Conservation (phyloP, 768 basidiomycete genomes). For the Mycena latifolia region DNA sequence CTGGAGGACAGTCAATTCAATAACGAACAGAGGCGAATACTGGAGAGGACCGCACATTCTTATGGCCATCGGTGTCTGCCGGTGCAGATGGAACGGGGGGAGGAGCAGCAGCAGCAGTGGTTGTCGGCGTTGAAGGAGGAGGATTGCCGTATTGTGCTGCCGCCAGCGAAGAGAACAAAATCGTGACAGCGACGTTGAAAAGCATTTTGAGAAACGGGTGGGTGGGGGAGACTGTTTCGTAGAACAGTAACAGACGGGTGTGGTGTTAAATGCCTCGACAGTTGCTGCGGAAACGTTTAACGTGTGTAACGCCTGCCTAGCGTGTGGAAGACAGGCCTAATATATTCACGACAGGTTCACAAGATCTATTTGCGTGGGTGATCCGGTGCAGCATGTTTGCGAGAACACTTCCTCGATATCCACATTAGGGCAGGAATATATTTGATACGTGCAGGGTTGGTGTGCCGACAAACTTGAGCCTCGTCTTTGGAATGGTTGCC, state of each 20-base stretch:
- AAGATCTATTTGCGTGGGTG: conserved; percentile 13
- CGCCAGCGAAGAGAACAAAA: conserved; percentile 42
- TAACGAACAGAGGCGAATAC: no score
- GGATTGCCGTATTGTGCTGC: conserved; percentile 48
- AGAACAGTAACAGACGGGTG: background rate
- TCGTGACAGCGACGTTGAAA: conserved; percentile 41
- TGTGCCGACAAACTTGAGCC: no score
- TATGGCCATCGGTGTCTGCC: conserved; percentile 46
- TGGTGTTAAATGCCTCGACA: conserved; percentile 15
- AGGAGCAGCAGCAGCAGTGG: conserved; percentile 40
- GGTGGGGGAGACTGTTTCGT: background rate
- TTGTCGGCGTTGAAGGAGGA: conserved; percentile 34
- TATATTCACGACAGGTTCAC: background rate
- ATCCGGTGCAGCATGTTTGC: background rate
- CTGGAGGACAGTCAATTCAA: conserved; percentile 37
- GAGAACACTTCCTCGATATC: conserved; percentile 13
- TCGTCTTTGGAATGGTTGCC: no score
- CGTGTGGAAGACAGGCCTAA: conserved; percentile 11
- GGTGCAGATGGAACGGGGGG: conserved; percentile 55
- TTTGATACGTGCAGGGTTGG: no score
- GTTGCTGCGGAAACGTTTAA: conserved; percentile 32
- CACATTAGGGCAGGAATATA: background rate
- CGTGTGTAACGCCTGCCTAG: conserved; percentile 15
- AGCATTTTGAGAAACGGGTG: conserved; percentile 40
- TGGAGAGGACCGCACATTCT: conserved; percentile 47